Percentiles rank a stretch among this genome's conserved stretches.
Conservation (phyloP, 345 rosid genomes). For the Populus deltoides region DNA sequence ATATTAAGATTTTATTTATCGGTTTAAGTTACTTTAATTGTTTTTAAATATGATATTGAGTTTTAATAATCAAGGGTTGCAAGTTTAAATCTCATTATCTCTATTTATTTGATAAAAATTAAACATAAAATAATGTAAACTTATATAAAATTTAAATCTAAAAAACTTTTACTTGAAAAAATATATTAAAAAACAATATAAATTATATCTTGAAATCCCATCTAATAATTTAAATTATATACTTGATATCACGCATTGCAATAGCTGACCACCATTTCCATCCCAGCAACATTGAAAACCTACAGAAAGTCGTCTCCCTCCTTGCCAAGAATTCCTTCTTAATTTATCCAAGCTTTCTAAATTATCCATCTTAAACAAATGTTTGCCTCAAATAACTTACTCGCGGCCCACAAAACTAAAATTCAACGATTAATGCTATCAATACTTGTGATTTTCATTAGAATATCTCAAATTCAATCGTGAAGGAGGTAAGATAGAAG, state of each 20-base stretch:
- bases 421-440: neutral
- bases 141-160: too few species aligned
- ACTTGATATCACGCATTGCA: too few species aligned
- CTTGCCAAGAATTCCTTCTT: neutral
- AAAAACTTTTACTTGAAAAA: too few species aligned
- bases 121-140: too few species aligned
- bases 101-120: too few species aligned
- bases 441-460: neutral
- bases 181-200: too few species aligned
- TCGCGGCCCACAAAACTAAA: neutral
- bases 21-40: too few species aligned
- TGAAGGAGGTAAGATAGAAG: neutral
- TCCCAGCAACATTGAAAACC: neutral
- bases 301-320: neutral
- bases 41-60: too few species aligned
- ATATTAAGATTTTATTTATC: too few species aligned
- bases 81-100: too few species aligned
- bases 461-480: neutral
- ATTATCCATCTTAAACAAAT: neutral
- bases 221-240: too few species aligned
- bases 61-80: fast-evolving
- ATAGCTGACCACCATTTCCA: neutral
- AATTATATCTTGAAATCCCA: too few species aligned
- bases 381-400: neutral
- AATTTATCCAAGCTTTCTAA: neutral